These are phyloP conservation scores for Ceraceosorus guamensis DNA, from an alignment of 1,284 basidiomycete species.

Conservation along the genomic window DNA sequence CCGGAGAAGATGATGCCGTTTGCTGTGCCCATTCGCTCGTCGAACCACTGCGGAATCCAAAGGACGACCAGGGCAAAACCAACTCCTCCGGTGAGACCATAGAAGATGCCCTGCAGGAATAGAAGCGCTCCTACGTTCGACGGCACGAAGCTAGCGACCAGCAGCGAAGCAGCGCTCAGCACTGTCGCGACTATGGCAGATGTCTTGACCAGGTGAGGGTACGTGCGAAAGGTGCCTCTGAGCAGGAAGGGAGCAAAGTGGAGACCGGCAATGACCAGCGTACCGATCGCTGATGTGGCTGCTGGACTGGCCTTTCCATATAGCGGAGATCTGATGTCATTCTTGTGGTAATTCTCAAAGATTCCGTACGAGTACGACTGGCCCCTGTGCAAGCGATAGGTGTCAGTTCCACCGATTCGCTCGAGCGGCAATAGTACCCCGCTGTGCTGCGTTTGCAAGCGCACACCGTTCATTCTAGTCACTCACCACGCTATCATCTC, in stretches of 20 bases:
- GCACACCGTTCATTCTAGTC: neutral
- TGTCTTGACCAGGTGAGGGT: slow-evolving; percentile 20
- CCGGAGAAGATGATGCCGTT: slow-evolving; percentile 32
- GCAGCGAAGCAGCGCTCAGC: slow-evolving; percentile 15
- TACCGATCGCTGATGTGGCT: slow-evolving; percentile 26
- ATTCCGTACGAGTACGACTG: slow-evolving; percentile 33
- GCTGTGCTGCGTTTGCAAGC: neutral
- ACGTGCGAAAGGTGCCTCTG: slow-evolving; percentile 21
- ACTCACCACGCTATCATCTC: slow-evolving; percentile 7
- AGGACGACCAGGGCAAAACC: slow-evolving; percentile 28
- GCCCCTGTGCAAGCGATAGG: slow-evolving; percentile 30
- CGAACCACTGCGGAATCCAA: slow-evolving; percentile 36
- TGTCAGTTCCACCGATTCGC: slow-evolving; percentile 3
- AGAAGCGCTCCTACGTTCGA: slow-evolving; percentile 21
- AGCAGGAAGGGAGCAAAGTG: slow-evolving; percentile 30
- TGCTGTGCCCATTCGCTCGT: slow-evolving; percentile 21
- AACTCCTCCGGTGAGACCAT: slow-evolving; percentile 24
- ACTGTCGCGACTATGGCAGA: slow-evolving; percentile 25
- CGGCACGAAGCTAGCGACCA: slow-evolving; percentile 28
- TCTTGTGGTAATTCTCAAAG: slow-evolving; percentile 40
- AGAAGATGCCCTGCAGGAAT: slow-evolving; percentile 28
- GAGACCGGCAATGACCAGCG: slow-evolving; percentile 23
- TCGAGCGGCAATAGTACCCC: neutral
- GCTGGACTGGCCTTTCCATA: slow-evolving; percentile 10
- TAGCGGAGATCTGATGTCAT: slow-evolving; percentile 23